Conservation (phyloP, 2,329 filamentous ascomycete species). For the Ophiocordyceps polyrhachis-furcata region DNA sequence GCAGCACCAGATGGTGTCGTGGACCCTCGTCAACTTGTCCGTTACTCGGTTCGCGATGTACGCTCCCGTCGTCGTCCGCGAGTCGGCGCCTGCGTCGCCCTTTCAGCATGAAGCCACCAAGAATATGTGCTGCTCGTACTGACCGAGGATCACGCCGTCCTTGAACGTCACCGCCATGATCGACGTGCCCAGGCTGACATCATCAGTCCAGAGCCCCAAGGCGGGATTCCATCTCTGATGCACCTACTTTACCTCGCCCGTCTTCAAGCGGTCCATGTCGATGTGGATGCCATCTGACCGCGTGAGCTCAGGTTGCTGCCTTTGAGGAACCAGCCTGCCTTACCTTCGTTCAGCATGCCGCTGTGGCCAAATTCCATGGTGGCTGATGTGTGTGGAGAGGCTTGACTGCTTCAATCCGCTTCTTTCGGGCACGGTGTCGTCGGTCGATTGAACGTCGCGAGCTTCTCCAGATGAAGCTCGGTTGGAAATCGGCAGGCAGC, state of each 20-base stretch:
- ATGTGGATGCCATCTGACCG: constrained; percentile 87
- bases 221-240: not conserved
- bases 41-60: constrained; percentile 99
- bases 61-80: constrained; percentile 87
- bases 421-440: not conserved
- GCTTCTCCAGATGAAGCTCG: not conserved
- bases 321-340: constrained; percentile 5
- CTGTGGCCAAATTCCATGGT: constrained; percentile 45
- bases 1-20: constrained; percentile 99
- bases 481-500: constrained; percentile 22
- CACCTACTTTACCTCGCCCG: constrained; percentile 91
- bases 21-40: constrained; percentile 95
- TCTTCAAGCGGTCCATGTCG: constrained; percentile 97
- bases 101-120: not conserved
- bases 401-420: not conserved
- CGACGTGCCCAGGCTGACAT: constrained; percentile 71
- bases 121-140: constrained; percentile 7
- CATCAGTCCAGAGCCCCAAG: constrained; percentile 5
- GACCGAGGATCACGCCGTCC: constrained; percentile 85
- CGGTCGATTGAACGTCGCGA: not conserved
- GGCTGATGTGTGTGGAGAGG: not conserved
- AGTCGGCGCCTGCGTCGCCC: constrained; percentile 57
- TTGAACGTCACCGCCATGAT: constrained; percentile 99
- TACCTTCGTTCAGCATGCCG: constrained; percentile 47
- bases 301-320: constrained; percentile 1